A percentile compares a stretch with the other conserved stretches of the same genome.
phyloP scores from a whole-genome alignment of 1,284 basidiomycete species.

The Phlebopus sp. region DNA sequence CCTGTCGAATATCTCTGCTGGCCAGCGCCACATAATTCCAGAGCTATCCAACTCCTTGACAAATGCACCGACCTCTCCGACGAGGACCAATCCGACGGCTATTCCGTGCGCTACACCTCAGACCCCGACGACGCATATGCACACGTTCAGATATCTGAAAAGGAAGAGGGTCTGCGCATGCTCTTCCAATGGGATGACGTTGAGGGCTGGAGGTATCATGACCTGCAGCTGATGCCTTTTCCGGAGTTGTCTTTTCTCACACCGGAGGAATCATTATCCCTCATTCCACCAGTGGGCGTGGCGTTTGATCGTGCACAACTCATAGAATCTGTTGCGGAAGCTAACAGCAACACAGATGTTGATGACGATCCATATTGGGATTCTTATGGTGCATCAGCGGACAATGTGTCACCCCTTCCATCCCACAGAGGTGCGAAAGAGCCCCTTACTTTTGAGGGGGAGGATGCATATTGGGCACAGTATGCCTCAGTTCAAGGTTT shows the following conservation, averaged over 20 bases:
- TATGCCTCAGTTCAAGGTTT: constrained; percentile 68
- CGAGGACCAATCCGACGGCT: constrained; percentile 33
- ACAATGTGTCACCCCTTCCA: constrained; percentile 23
- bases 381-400: constrained; percentile 46
- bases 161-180: constrained; percentile 48
- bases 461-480: constrained; percentile 75
- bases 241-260: constrained; percentile 48
- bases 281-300: neutral
- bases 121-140: constrained; percentile 60
- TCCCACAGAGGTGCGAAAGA: neutral
- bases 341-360: constrained; percentile 26
- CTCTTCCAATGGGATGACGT: constrained; percentile 63
- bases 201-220: constrained; percentile 67
- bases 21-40: constrained; percentile 48
- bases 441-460: constrained; percentile 21
- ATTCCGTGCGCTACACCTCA: constrained; percentile 52
- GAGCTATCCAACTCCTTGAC: constrained; percentile 46
- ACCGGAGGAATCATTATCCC: constrained; percentile 37
- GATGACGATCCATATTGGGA: constrained; percentile 66
- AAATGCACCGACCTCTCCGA: constrained; percentile 27
- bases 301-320: neutral
- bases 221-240: constrained; percentile 69
- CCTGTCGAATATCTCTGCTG: constrained; percentile 62
- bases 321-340: constrained; percentile 14
- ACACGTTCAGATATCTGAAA: constrained; percentile 52